phyloP scores from a whole-genome alignment of 2,329 filamentous ascomycete genomes.

The Exophiala calicioides region DNA sequence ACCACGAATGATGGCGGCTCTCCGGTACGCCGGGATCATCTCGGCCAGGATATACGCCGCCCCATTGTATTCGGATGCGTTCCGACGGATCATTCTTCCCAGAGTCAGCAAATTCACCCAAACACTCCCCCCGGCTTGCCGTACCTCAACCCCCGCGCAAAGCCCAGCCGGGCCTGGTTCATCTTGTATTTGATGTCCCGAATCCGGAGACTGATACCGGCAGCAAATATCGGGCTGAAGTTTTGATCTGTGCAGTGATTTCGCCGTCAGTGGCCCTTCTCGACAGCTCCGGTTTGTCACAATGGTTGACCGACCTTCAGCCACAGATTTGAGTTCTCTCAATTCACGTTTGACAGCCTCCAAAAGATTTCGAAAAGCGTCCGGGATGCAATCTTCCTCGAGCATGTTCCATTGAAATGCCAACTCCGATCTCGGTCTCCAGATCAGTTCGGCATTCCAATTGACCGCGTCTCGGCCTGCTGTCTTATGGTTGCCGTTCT shows the following conservation, averaged over 20 bases:
- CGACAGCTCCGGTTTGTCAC: too few species aligned
- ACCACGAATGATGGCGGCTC: background rate
- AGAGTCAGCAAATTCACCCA: too few species aligned
- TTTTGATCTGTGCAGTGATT: background rate
- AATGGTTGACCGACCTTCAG: too few species aligned
- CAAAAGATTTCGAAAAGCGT: background rate
- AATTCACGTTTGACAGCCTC: background rate
- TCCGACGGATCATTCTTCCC: background rate
- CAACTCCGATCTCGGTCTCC: conserved; percentile 38
- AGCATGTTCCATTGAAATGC: conserved; percentile 34
- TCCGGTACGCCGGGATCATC: conserved; percentile 2
- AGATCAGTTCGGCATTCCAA: conserved; percentile 39
- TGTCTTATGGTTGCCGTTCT: conserved; percentile 34
- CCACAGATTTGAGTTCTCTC: background rate
- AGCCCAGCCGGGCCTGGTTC: background rate
- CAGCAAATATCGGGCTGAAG: background rate
- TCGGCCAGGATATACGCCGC: conserved; percentile 1
- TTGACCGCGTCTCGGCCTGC: conserved; percentile 24
- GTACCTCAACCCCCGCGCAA: background rate
- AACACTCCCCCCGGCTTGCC: too few species aligned
- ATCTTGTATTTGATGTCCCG: background rate
- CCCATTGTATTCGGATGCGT: background rate
- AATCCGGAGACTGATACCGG: background rate
- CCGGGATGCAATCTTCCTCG: conserved; percentile 32
- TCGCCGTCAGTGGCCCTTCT: background rate